Conservation (phyloP, 2,329 filamentous ascomycete genomes). For the Trichophyton simii region DNA sequence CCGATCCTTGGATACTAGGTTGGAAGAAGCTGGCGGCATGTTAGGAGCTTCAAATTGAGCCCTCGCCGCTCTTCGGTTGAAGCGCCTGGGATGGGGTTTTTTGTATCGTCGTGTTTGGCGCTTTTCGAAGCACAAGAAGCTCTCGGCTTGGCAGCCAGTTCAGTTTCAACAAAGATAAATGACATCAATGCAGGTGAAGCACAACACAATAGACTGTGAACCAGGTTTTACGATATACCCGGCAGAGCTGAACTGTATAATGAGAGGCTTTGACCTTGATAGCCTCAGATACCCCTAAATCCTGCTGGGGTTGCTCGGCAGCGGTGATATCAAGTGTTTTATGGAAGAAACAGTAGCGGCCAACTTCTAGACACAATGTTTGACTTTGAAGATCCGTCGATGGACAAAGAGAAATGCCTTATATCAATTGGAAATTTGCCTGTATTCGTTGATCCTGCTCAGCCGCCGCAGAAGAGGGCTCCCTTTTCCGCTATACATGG, state of each 20-base stretch:
- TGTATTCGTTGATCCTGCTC: constrained; percentile 55
- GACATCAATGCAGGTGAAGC: not conserved
- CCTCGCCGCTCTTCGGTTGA: not conserved
- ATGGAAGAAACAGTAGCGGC: not conserved
- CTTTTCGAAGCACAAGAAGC: not conserved
- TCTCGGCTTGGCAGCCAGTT: not conserved
- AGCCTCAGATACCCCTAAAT: not conserved
- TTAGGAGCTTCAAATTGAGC: not conserved
- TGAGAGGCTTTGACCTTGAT: not conserved
- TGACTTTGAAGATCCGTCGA: constrained; percentile 29
- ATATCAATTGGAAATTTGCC: constrained; percentile 57
- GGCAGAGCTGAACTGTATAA: not conserved
- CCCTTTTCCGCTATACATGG: constrained; percentile 59
- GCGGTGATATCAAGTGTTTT: not conserved
- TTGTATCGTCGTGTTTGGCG: not conserved
- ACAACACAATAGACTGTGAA: not conserved
- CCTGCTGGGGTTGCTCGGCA: not conserved
- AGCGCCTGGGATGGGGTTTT: not conserved
- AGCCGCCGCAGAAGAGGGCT: constrained; percentile 58
- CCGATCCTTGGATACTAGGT: constrained; percentile 48
- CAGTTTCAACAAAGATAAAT: not conserved
- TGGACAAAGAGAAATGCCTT: constrained; percentile 50
- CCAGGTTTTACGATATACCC: not conserved
- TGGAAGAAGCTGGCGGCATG: constrained; percentile 31
- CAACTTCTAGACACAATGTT: constrained; percentile 26